Percentiles rank a stretch among this genome's conserved stretches.
These are phyloP conservation scores for Fusarium torulosum DNA, from an alignment of 2,329 filamentous ascomycete species.

Conservation along the genomic window DNA sequence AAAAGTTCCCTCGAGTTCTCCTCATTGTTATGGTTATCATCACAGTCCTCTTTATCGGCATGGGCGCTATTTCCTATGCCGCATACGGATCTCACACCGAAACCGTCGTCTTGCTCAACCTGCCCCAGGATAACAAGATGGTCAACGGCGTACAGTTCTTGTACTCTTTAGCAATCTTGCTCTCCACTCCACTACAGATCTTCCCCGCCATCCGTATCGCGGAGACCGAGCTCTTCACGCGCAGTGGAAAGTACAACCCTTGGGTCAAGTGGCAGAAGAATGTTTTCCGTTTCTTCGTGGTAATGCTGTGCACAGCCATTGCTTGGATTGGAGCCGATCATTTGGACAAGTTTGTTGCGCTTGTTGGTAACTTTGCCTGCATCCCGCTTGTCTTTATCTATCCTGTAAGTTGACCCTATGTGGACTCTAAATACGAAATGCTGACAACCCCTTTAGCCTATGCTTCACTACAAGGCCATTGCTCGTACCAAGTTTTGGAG, in stretches of 20 bases:
- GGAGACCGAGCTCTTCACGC: slow-evolving; percentile 92
- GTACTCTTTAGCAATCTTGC: slow-evolving; percentile 96
- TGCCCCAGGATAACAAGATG: slow-evolving; percentile 94
- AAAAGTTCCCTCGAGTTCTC: slow-evolving; percentile 91
- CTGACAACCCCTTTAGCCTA: slow-evolving; percentile 71
- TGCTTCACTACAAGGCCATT: slow-evolving; percentile 88
- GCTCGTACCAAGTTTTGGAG: slow-evolving; percentile 77
- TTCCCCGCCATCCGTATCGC: slow-evolving; percentile 98
- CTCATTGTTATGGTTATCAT: slow-evolving; percentile 95
- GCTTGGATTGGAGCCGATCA: slow-evolving; percentile 94
- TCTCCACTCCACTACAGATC: slow-evolving; percentile 95
- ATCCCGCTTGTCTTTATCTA: slow-evolving; percentile 98
- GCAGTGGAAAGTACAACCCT: slow-evolving; percentile 96
- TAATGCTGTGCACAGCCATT: slow-evolving; percentile 85
- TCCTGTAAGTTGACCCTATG: slow-evolving; percentile 74
- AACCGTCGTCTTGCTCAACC: slow-evolving; percentile 94
- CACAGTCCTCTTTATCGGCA: slow-evolving; percentile 88
- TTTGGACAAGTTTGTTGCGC: slow-evolving; percentile 95
- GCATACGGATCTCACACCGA: slow-evolving; percentile 96
- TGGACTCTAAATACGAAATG: neutral
- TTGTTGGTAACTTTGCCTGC: slow-evolving; percentile 97
- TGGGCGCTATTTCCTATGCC: slow-evolving; percentile 94
- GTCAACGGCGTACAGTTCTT: slow-evolving; percentile 97
- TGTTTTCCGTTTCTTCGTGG: slow-evolving; percentile 91
- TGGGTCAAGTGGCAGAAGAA: slow-evolving; percentile 99